These are phyloP conservation scores for Actinidia arguta DNA, from an alignment of 179 eudicot species.

Conservation along the genomic window DNA sequence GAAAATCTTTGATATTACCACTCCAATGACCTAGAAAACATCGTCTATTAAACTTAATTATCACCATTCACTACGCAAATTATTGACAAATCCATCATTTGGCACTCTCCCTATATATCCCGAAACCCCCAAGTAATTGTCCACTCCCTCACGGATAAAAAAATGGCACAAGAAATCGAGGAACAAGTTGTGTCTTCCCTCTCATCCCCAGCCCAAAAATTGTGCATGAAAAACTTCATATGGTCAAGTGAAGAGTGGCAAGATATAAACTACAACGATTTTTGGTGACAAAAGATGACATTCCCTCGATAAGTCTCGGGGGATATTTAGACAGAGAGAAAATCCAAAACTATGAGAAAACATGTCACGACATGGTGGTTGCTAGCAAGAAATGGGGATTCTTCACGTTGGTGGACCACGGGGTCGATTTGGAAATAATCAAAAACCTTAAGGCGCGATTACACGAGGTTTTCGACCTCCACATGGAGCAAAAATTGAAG, in stretches of 20 bases:
- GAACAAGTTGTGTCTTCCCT: slow-evolving; percentile 17
- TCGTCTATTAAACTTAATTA: not conserved
- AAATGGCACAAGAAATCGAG: slow-evolving; percentile 23
- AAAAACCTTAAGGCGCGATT: not conserved
- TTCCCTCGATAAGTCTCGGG: slow-evolving; percentile 20
- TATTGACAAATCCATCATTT: not conserved
- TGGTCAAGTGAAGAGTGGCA: slow-evolving; percentile 29
- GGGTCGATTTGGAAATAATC: slow-evolving; percentile 11
- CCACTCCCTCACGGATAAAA: not conserved
- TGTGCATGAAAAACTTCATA: slow-evolving; percentile 21
- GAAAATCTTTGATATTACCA: not conserved
- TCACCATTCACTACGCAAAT: not conserved
- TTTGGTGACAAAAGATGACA: slow-evolving; percentile 23
- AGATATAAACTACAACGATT: slow-evolving; percentile 6
- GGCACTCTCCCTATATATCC: not conserved
- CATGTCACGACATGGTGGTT: slow-evolving; percentile 21
- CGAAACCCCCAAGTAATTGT: not conserved
- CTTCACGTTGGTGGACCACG: slow-evolving; percentile 30
- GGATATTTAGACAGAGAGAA: not conserved
- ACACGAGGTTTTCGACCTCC: slow-evolving; percentile 22
- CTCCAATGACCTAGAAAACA: not conserved
- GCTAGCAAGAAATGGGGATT: slow-evolving; percentile 30
- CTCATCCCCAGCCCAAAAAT: slow-evolving; percentile 14
- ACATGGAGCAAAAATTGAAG: slow-evolving; percentile 30
- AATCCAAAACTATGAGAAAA: not conserved